phyloP scores from a whole-genome alignment of 139 green algal genomes.

The Ettlia oleoabundans region DNA sequence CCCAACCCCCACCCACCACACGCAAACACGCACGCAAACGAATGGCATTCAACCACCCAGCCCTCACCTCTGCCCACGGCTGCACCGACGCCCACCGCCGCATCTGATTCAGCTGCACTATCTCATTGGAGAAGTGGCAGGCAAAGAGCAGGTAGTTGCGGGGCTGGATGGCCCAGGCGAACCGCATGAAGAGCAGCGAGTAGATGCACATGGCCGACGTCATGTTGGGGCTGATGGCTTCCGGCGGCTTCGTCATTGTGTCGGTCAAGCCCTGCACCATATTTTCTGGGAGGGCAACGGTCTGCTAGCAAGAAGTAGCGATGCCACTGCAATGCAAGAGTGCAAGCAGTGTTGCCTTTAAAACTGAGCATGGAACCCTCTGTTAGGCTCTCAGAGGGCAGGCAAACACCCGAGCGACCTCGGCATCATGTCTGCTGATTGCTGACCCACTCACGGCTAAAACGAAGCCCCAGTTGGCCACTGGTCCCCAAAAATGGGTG shows the following conservation, averaged over 20 bases:
- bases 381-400: background rate
- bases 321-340: too few relatives aligned
- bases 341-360: too few relatives aligned
- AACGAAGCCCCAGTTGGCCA: slow-evolving; percentile 88
- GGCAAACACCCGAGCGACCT: too few relatives aligned
- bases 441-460: slow-evolving; percentile 57
- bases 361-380: too few relatives aligned
- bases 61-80: slow-evolving; percentile 35
- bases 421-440: background rate
- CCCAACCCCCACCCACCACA: too few relatives aligned
- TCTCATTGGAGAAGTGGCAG: slow-evolving; percentile 80
- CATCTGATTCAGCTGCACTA: slow-evolving; percentile 73
- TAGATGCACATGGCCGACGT: slow-evolving; percentile 76
- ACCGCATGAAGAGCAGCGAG: slow-evolving; percentile 84
- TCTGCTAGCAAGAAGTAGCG: too few relatives aligned
- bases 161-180: slow-evolving; percentile 78
- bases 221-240: slow-evolving; percentile 78
- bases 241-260: slow-evolving; percentile 65
- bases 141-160: slow-evolving; percentile 82
- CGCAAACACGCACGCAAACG: too few relatives aligned
- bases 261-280: slow-evolving; percentile 66
- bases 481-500: slow-evolving; percentile 61
- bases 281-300: background rate
- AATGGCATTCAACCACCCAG: too few relatives aligned
- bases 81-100: slow-evolving; percentile 38